Percentiles rank a stretch among this genome's conserved stretches.
Conservation (phyloP, 2,329 filamentous ascomycete species). For the Fusarium abutilonis region DNA sequence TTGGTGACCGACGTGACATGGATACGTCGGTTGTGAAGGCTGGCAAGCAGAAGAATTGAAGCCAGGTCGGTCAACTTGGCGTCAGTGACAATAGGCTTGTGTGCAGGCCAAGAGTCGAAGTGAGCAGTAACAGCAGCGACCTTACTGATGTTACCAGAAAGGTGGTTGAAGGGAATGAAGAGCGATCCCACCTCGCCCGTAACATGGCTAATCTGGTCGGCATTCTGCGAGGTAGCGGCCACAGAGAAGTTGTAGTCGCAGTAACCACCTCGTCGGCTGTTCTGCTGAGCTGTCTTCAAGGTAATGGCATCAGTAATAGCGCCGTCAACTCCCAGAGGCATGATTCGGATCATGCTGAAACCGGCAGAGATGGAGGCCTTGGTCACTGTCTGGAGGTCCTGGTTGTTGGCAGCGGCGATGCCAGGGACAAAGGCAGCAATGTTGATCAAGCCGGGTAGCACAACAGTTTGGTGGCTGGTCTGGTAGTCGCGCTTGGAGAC, state of each 20-base stretch:
- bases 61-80: conserved; percentile 82
- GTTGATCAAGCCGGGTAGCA: conserved; percentile 80
- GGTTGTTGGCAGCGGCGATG: conserved; percentile 70
- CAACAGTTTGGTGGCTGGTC: conserved; percentile 82
- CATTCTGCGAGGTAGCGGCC: conserved; percentile 76
- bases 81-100: conserved; percentile 84
- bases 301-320: conserved; percentile 77
- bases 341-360: conserved; percentile 82
- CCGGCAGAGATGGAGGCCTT: conserved; percentile 78
- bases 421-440: conserved; percentile 83
- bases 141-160: conserved; percentile 85
- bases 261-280: conserved; percentile 72
- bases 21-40: conserved; percentile 79
- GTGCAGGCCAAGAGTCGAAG: conserved; percentile 79
- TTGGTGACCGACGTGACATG: conserved; percentile 84
- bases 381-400: conserved; percentile 75
- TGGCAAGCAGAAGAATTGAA: conserved; percentile 81
- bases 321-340: conserved; percentile 78
- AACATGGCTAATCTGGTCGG: conserved; percentile 77
- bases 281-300: conserved; percentile 77
- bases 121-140: conserved; percentile 81
- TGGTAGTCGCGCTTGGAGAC: conserved; percentile 89
- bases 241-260: conserved; percentile 87
- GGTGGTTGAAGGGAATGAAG: conserved; percentile 84
- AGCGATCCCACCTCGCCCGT: conserved; percentile 79